These are phyloP conservation scores for Juglanconis sp. DNA, from an alignment of 2,329 filamentous ascomycete species.

Conservation along the genomic window DNA sequence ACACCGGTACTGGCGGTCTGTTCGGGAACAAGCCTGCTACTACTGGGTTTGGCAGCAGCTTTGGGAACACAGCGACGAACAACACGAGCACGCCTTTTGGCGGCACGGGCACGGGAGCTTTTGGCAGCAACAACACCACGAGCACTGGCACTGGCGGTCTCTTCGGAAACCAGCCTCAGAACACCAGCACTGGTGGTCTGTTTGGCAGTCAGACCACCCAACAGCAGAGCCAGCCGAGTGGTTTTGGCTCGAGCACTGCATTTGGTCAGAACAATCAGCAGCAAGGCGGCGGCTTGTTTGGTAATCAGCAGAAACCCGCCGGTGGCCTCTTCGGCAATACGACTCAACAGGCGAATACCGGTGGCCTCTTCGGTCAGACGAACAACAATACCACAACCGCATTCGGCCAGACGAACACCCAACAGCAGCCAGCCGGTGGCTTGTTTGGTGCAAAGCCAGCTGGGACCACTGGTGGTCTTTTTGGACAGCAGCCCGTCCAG, in stretches of 20 bases:
- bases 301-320: background rate
- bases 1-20: slow-evolving; percentile 26
- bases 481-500: slow-evolving; percentile 39
- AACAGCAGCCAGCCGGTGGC: slow-evolving; percentile 29
- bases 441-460: slow-evolving; percentile 43
- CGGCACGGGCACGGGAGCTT: slow-evolving; percentile 22
- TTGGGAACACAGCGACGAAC: slow-evolving; percentile 11
- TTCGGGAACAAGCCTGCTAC: slow-evolving; percentile 25
- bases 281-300: background rate
- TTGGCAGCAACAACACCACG: slow-evolving; percentile 25
- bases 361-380: slow-evolving; percentile 35
- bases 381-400: slow-evolving; percentile 29
- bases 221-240: background rate
- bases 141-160: background rate
- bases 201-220: slow-evolving; percentile 10
- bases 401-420: slow-evolving; percentile 20
- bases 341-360: slow-evolving; percentile 29
- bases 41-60: slow-evolving; percentile 19
- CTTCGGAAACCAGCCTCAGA: slow-evolving; percentile 1
- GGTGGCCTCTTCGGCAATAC: slow-evolving; percentile 29
- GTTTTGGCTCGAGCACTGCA: background rate
- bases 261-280: slow-evolving; percentile 3
- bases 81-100: background rate
- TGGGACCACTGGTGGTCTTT: slow-evolving; percentile 43
- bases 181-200: background rate